These are phyloP conservation scores for Phytopythium aichiense DNA, from an alignment of 352 stramenopile genomes.

Conservation along the genomic window DNA sequence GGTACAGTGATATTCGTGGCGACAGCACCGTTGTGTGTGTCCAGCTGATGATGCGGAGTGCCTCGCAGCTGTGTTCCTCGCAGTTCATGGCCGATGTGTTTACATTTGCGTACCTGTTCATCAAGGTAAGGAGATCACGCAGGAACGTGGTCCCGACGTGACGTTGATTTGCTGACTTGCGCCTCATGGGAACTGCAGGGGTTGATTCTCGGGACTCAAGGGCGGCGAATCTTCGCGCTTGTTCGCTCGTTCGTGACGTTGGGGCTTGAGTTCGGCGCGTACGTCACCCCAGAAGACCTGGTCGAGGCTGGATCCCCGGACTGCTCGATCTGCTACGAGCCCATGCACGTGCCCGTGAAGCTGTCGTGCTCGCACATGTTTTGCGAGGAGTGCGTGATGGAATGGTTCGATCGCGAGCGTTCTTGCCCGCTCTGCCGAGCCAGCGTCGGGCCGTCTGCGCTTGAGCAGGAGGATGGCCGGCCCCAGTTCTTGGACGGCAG, in stretches of 20 bases:
- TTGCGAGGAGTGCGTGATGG: constrained; percentile 79
- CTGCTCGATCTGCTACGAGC: constrained; percentile 83
- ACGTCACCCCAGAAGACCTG: constrained; percentile 57
- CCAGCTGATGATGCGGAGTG: not conserved
- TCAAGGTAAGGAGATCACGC: constrained; percentile 39
- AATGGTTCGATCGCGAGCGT: constrained; percentile 84
- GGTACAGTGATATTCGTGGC: constrained; percentile 6
- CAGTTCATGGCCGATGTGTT: constrained; percentile 76
- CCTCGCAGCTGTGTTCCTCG: constrained; percentile 39
- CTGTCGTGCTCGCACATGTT: constrained; percentile 80
- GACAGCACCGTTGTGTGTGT: not conserved
- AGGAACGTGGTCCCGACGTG: no score
- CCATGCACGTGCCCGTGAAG: constrained; percentile 67
- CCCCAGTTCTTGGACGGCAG: constrained; percentile 74
- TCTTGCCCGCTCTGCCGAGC: constrained; percentile 74
- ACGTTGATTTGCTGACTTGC: not conserved
- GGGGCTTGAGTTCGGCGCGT: constrained; percentile 61
- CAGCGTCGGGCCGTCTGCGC: constrained; percentile 28
- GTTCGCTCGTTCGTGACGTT: constrained; percentile 57
- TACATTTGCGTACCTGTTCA: constrained; percentile 70
- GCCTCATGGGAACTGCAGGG: constrained; percentile 21
- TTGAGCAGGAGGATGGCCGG: constrained; percentile 33
- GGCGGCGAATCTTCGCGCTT: constrained; percentile 37
- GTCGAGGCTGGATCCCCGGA: constrained; percentile 57
- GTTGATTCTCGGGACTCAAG: constrained; percentile 55